Percentiles rank a stretch among this genome's conserved stretches.
Evolutionary conservation across 306 rosid genomes (phyloP).

Genomic region (Quercus wislizeni): DNA sequence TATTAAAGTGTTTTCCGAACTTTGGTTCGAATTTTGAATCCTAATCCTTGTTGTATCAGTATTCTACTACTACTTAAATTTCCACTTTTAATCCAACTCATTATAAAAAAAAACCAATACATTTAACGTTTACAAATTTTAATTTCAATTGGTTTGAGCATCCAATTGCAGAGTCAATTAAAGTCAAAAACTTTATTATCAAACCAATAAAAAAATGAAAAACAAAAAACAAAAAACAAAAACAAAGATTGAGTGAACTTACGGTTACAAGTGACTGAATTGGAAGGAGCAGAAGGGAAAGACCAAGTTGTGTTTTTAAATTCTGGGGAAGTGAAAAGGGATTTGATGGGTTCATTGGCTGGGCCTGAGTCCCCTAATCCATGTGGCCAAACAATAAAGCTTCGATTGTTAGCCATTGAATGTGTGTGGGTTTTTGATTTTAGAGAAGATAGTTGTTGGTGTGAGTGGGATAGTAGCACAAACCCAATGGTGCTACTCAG

Average conservation of each 20-base stretch:
- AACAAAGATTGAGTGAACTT: background rate
- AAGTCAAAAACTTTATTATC: no score
- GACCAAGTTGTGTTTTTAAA: conserved; percentile 67
- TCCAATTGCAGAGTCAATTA: no score
- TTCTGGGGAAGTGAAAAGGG: conserved; percentile 69
- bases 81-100: no score
- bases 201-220: no score
- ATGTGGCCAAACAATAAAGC: conserved; percentile 86
- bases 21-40: no score
- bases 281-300: conserved; percentile 82
- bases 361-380: conserved; percentile 92
- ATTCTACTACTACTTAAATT: no score
- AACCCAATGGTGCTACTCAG: conserved; percentile 31
- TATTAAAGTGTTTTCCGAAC: no score
- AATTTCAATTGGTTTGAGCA: no score
- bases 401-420: conserved; percentile 52
- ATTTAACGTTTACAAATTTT: no score
- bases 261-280: conserved; percentile 86
- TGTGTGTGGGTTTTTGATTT: background rate
- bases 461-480: conserved; percentile 15
- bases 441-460: conserved; percentile 4
- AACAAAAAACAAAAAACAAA: background rate
- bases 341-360: conserved; percentile 82
- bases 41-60: no score
- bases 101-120: no score